phyloP scores from a whole-genome alignment of 805 yeast species.

The Huiozyma naganishii region DNA sequence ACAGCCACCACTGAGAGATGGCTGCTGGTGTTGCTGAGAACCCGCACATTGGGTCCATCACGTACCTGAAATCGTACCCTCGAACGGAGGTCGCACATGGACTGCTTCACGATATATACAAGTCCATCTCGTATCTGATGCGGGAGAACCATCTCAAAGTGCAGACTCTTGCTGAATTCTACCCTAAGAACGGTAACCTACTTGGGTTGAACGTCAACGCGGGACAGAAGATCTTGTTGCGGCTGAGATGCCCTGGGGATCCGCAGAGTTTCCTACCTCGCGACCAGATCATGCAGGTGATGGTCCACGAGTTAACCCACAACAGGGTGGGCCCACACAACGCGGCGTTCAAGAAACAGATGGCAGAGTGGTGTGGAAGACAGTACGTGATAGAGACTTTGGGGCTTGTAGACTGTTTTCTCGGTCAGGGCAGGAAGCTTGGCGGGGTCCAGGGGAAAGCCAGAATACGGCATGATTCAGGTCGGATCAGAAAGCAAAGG shows the following conservation, averaged over 20 bases:
- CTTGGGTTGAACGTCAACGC: slow-evolving; percentile 75
- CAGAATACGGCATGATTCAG: neutral
- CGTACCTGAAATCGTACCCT: slow-evolving; percentile 5
- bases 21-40: neutral
- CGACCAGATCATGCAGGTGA: slow-evolving; percentile 62
- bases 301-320: slow-evolving; percentile 84
- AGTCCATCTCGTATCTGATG: slow-evolving; percentile 69
- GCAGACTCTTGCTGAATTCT: slow-evolving; percentile 65
- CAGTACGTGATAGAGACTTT: slow-evolving; percentile 29
- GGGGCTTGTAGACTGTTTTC: slow-evolving; percentile 22
- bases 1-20: neutral
- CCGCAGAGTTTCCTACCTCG: slow-evolving; percentile 46
- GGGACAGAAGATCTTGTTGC: slow-evolving; percentile 61
- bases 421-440: slow-evolving; percentile 24
- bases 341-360: slow-evolving; percentile 48
- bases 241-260: slow-evolving; percentile 54
- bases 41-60: slow-evolving; percentile 5
- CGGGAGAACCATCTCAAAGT: slow-evolving; percentile 55
- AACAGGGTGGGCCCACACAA: slow-evolving; percentile 76
- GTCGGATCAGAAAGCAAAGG: slow-evolving; percentile 1
- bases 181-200: slow-evolving; percentile 52
- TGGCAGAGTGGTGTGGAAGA: slow-evolving; percentile 51
- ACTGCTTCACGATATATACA: slow-evolving; percentile 42
- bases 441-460: slow-evolving; percentile 6
- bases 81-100: slow-evolving; percentile 3